These are phyloP conservation scores for Lachancea kluyveri DNA, from an alignment of 805 yeast genomes.

Conservation along the genomic window DNA sequence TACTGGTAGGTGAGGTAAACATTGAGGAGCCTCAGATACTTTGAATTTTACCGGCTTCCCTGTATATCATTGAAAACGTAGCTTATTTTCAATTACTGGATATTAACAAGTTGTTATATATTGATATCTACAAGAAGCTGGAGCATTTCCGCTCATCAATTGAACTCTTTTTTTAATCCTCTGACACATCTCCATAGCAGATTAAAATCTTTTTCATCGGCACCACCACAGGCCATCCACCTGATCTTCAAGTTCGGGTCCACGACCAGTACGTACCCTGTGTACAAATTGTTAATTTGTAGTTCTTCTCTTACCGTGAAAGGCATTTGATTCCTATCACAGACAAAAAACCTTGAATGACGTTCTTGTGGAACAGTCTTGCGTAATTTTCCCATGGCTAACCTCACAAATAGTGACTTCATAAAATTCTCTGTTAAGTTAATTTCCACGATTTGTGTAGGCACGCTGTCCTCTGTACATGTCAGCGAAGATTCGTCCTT, in stretches of 20 bases:
- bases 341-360: conserved; percentile 54
- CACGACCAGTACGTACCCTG: conserved; percentile 78
- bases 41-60: no score
- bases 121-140: conserved; percentile 2
- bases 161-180: conserved; percentile 48
- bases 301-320: conserved; percentile 52
- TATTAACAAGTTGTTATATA: no score
- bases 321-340: conserved; percentile 54
- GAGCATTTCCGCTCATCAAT: background rate
- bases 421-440: conserved; percentile 68
- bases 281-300: conserved; percentile 63
- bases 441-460: conserved; percentile 68
- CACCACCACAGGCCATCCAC: conserved; percentile 88
- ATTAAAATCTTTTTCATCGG: conserved; percentile 58
- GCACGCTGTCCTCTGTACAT: conserved; percentile 7
- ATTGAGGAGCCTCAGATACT: no score
- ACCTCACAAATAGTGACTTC: conserved; percentile 57
- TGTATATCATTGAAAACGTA: no score
- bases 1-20: no score
- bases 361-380: conserved; percentile 42
- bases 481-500: conserved; percentile 4
- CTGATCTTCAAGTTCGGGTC: conserved; percentile 71
- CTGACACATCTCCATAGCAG: conserved; percentile 60
- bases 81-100: no score
- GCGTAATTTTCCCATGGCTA: conserved; percentile 42